A percentile compares a stretch with the other conserved stretches of the same genome.
Evolutionary conservation across 805 yeast genomes (phyloP).

Genomic region (Maudiozyma serrabonitensis): DNA sequence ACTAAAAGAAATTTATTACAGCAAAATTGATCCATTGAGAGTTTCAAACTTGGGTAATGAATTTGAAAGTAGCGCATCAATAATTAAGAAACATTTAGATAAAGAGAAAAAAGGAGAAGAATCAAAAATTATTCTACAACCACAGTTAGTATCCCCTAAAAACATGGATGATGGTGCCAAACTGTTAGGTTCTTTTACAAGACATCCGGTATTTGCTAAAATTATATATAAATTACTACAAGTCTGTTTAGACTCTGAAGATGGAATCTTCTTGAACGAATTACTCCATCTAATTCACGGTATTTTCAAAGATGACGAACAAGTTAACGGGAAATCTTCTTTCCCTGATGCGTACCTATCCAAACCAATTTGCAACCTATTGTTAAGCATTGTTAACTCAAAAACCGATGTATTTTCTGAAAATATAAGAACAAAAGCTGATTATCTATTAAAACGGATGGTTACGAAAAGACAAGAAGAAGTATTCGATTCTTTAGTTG

Average conservation of each 20-base stretch:
- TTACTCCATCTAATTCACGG: constrained; percentile 66
- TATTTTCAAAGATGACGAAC: constrained; percentile 42
- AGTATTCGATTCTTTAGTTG: constrained; percentile 42
- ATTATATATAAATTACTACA: constrained; percentile 49
- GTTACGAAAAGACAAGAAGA: constrained; percentile 38
- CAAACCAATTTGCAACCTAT: constrained; percentile 47
- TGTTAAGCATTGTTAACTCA: constrained; percentile 43
- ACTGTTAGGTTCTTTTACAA: constrained; percentile 41
- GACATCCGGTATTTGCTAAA: constrained; percentile 44
- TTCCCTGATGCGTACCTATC: constrained; percentile 38
- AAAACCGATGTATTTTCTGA: constrained; percentile 36
- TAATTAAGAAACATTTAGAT: constrained; percentile 38
- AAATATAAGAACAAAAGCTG: constrained; percentile 44
- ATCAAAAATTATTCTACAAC: constrained; percentile 40
- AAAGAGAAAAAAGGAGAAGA: constrained; percentile 30
- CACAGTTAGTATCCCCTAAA: constrained; percentile 30
- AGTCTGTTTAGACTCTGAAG: constrained; percentile 39
- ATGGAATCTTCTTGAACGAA: constrained; percentile 48
- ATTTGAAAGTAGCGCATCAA: constrained; percentile 41
- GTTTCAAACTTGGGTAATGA: constrained; percentile 38
- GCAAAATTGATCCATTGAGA: constrained; percentile 50
- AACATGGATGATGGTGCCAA: constrained; percentile 28
- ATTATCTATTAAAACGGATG: constrained; percentile 41
- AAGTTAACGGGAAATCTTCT: constrained; percentile 32
- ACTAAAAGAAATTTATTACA: constrained; percentile 38